Percentiles rank a stretch among this genome's conserved stretches.
Conservation (phyloP, 2,329 filamentous ascomycete species). For the Pseudogymnoascus sp. region DNA sequence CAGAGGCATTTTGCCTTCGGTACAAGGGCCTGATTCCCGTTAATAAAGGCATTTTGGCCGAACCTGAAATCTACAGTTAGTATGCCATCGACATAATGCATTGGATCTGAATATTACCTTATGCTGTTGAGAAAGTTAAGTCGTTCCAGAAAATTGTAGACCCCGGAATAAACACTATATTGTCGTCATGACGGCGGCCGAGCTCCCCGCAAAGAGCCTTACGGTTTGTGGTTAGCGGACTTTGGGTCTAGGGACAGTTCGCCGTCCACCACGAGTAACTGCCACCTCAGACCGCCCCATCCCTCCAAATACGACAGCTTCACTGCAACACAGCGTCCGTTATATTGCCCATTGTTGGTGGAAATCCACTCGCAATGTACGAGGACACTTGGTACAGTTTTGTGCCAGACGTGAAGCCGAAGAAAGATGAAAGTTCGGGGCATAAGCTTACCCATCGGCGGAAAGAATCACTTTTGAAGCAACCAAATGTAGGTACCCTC, state of each 20-base stretch:
- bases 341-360: conserved; percentile 9
- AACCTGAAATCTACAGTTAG: background rate
- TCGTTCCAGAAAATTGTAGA: background rate
- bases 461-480: conserved; percentile 63
- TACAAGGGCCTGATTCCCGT: conserved; percentile 9
- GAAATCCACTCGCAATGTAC: conserved; percentile 51
- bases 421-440: conserved; percentile 40
- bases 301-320: conserved; percentile 5
- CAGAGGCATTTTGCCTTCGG: background rate
- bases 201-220: conserved; percentile 9
- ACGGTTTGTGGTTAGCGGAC: conserved; percentile 1
- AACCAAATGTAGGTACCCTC: conserved; percentile 49
- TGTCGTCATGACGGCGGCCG: conserved; percentile 10
- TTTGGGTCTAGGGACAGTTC: conserved; percentile 5
- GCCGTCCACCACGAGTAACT: background rate
- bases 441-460: conserved; percentile 53
- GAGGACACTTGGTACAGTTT: conserved; percentile 83
- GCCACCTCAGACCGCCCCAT: conserved; percentile 9
- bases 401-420: conserved; percentile 55
- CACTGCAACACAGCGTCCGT: conserved; percentile 1
- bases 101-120: background rate
- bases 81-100: background rate
- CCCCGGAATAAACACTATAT: conserved; percentile 2
- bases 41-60: background rate
- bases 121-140: background rate